Evolutionary conservation across 306 rosid genomes (phyloP), one percentile per base, ranked within the genome.

Genomic region (Rosa persica): DNA sequence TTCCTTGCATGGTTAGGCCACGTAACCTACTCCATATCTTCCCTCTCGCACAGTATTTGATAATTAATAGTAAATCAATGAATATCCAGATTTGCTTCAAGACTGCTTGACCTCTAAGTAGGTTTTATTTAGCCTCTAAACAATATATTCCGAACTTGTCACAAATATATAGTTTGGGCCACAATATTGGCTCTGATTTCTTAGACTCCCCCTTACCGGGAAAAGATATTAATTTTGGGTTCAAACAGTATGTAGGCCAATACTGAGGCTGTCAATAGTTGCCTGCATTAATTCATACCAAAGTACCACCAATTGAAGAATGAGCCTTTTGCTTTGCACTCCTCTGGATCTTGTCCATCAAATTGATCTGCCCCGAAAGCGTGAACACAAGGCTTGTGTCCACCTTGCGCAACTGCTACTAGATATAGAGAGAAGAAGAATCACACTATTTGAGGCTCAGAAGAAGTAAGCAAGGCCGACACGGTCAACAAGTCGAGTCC

Each of bases 251-350:
- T 67, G 74, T 88, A 88, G 80, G 30, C 78, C 47, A 84, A 72
- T 79, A 92, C 19, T n/a, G 3, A 9, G 30, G 81, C 10, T 4
- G 97, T 83, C 1, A 22, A 36, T 30, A 80, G 10, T 47, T 7
- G 22, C 92, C 92, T 5, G 76, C 76, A 72, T 85, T n/a, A n/a
- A n/a, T n/a, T 75, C 30, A 89, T 20, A 9, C 87, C 73, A 39
- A 93, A 89, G 82, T 84, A 90, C 97, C 97, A 90, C 97, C 96
- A 93, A 68, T 93, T 93, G 79, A 93, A 93, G 85, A 93, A 93
- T 22, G 97, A 85, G 88, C 96, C 81, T 88, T 90, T 89, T 15
- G 88, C 93, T 49, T 79, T 88, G 85, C 79, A 69, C 76, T 93
- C 97, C 81, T 84, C 67, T 20, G 89, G 89, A 70, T 93, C 85